Conservation (phyloP, 179 eudicot genomes). For the Gypsophila paniculata region DNA sequence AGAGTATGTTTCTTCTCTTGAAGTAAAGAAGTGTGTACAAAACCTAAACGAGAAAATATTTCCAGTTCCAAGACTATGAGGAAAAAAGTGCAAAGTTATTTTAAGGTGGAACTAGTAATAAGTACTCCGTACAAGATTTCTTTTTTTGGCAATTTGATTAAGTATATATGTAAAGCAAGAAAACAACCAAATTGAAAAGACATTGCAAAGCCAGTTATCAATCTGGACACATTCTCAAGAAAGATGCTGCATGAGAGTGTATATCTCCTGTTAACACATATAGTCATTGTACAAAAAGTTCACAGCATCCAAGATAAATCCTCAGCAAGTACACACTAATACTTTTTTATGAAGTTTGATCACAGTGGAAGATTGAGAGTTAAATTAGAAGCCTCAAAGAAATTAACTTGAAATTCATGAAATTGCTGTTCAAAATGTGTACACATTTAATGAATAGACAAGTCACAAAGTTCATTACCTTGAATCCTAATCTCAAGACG, state of each 20-base stretch:
- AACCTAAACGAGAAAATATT: neutral
- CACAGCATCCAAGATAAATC: neutral
- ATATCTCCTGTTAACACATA: neutral
- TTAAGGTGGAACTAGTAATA: neutral
- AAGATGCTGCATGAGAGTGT: neutral
- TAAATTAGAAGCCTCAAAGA: slow-evolving; percentile 6
- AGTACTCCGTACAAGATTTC: neutral
- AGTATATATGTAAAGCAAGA: neutral
- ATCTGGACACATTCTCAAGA: neutral
- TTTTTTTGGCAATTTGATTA: neutral
- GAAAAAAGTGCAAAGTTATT: neutral
- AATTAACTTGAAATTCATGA: slow-evolving; percentile 10
- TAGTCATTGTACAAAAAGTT: neutral
- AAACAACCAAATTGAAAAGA: neutral
- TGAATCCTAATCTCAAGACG: slow-evolving; percentile 57
- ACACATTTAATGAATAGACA: neutral
- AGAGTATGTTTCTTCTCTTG: neutral
- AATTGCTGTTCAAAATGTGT: neutral
- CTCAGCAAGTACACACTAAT: slow-evolving; percentile 2
- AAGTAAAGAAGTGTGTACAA: neutral
- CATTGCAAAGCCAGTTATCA: neutral
- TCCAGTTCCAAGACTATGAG: neutral
- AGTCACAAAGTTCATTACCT: slow-evolving; percentile 39
- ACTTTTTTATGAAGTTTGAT: neutral
- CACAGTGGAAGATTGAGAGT: neutral